Conservation (phyloP, 768 basidiomycete species). For the Phylloporus sp. region DNA sequence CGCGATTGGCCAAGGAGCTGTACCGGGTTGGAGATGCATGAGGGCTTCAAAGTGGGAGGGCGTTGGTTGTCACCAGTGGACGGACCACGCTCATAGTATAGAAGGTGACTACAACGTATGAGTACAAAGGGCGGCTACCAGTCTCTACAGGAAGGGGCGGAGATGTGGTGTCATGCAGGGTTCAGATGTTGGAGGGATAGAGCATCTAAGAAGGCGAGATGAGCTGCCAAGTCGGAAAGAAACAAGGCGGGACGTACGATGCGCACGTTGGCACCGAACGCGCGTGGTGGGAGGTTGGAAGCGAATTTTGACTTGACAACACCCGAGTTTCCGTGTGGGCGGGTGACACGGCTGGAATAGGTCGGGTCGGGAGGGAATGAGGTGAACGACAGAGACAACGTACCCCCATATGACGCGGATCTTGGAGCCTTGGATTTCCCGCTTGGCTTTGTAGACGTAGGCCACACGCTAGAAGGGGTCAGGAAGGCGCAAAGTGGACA, state of each 20-base stretch:
- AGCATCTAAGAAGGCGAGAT: constrained; percentile 59
- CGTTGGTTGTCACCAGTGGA: too few species aligned
- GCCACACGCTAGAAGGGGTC: constrained; percentile 69
- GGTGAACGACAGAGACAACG: constrained; percentile 25
- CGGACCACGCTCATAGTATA: too few species aligned
- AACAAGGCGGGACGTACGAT: constrained; percentile 50
- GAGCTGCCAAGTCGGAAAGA: not conserved
- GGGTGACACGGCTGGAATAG: constrained; percentile 72
- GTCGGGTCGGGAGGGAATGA: not conserved
- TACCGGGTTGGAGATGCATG: too few species aligned
- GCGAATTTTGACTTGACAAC: constrained; percentile 97
- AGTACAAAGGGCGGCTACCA: too few species aligned
- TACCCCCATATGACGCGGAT: constrained; percentile 98
- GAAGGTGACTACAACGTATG: too few species aligned
- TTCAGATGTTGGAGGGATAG: constrained; percentile 82
- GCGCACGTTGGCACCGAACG: constrained; percentile 90
- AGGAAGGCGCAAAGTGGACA: not conserved
- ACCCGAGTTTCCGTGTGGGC: constrained; percentile 90
- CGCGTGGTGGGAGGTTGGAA: constrained; percentile 89
- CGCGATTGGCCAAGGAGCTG: too few species aligned
- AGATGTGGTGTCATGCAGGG: too few species aligned
- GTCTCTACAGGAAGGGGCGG: too few species aligned
- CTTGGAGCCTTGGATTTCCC: constrained; percentile 90
- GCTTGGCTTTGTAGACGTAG: constrained; percentile 96
- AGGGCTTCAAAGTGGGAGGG: too few species aligned